Percentiles rank a stretch among this genome's conserved stretches.
Evolutionary conservation across 75 land plant genomes (phyloP).

Genomic region (Sequoia sempervirens): DNA sequence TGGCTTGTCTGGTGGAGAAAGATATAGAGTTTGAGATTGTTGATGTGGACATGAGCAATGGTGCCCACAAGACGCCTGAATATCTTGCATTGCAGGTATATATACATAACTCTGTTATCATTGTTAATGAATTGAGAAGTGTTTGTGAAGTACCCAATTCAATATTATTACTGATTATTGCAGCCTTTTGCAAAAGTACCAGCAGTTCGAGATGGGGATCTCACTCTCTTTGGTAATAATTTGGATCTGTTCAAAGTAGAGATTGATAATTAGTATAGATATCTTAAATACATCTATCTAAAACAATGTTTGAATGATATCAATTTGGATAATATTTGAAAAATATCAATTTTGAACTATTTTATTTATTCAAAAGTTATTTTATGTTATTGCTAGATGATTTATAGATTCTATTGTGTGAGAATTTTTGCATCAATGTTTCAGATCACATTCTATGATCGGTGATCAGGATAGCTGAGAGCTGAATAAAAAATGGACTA

Average conservation of each 20-base stretch:
- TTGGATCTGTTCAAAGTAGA: background rate
- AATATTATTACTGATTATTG: background rate
- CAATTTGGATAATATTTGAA: too few species aligned
- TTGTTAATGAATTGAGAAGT: background rate
- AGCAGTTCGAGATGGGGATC: conserved; percentile 42
- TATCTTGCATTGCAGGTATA: conserved; percentile 38
- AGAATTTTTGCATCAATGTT: too few species aligned
- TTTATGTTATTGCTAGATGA: too few species aligned
- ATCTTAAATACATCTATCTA: too few species aligned
- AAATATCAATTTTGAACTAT: too few species aligned
- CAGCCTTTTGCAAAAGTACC: conserved; percentile 61
- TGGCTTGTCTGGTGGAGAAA: conserved; percentile 36
- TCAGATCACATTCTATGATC: too few species aligned
- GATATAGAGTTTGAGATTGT: conserved; percentile 33
- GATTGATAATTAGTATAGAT: too few species aligned
- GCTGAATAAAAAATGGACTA: too few species aligned
- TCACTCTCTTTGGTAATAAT: conserved; percentile 36
- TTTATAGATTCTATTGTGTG: too few species aligned
- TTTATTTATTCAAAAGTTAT: too few species aligned
- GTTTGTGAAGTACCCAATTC: background rate
- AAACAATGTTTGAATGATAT: too few species aligned
- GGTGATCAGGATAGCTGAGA: too few species aligned
- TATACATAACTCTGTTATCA: background rate
- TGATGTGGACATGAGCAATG: conserved; percentile 30
- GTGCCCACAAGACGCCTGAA: conserved; percentile 37